Conservation (phyloP, 768 basidiomycete genomes). For the Pleurotus tuoliensis region DNA sequence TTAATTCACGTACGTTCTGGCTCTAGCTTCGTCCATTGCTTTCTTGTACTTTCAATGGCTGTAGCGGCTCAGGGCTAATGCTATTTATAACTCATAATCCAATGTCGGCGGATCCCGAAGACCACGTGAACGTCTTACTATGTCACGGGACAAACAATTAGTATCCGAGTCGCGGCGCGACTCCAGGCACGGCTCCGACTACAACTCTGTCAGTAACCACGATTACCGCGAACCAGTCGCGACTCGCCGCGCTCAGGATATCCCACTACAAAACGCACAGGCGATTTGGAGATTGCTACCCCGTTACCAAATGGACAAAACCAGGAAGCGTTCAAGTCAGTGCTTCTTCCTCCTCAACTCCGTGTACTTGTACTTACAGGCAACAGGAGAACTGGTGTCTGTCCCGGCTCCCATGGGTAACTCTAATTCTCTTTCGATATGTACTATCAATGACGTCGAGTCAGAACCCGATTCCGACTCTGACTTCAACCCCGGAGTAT, state of each 20-base stretch:
- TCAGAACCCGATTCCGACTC: conserved; percentile 45
- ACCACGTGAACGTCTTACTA: not conserved
- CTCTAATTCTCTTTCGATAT: conserved; percentile 3
- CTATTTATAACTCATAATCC: not conserved
- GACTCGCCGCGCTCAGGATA: too few relatives aligned
- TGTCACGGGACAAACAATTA: not conserved
- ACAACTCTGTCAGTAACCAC: too few relatives aligned
- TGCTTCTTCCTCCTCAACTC: not conserved
- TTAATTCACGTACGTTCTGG: conserved; percentile 9
- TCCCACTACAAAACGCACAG: too few relatives aligned
- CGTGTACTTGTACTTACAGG: not conserved
- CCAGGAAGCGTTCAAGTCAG: not conserved
- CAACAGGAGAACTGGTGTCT: conserved; percentile 27
- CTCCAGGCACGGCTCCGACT: too few relatives aligned
- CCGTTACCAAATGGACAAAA: too few relatives aligned
- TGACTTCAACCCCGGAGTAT: conserved; percentile 42
- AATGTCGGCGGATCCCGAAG: not conserved
- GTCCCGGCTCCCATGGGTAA: conserved; percentile 34
- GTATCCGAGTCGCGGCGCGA: too few relatives aligned
- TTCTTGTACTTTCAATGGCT: not conserved
- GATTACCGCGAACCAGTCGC: too few relatives aligned
- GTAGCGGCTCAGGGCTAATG: not conserved
- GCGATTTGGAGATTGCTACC: too few relatives aligned
- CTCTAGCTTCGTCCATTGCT: not conserved
- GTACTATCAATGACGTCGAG: not conserved